These are phyloP conservation scores for Puccinia sorghi DNA, from an alignment of 1,284 basidiomycete species.

Conservation along the genomic window DNA sequence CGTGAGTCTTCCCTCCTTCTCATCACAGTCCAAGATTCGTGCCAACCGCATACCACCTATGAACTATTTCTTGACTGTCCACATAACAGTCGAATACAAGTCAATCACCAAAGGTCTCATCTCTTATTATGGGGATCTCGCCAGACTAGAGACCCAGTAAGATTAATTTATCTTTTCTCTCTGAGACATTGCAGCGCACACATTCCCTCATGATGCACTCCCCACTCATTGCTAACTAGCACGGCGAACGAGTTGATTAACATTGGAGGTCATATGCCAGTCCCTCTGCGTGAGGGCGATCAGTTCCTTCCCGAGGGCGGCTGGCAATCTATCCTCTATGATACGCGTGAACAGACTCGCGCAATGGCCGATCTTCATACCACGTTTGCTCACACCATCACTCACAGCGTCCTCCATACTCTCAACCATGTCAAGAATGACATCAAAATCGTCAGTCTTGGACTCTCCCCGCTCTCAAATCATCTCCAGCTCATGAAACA, in stretches of 20 bases:
- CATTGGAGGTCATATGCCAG: constrained; percentile 39
- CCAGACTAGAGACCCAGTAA: constrained; percentile 41
- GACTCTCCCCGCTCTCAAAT: no score
- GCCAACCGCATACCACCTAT: not conserved
- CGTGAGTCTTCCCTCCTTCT: constrained; percentile 2
- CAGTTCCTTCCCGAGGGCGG: constrained; percentile 44
- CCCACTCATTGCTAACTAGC: not conserved
- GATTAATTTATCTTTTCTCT: no score
- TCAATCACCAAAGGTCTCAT: constrained; percentile 44
- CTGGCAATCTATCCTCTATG: constrained; percentile 36
- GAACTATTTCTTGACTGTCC: no score
- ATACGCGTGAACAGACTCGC: constrained; percentile 32
- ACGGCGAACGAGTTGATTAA: constrained; percentile 34
- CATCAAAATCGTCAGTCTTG: constrained; percentile 24
- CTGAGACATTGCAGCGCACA: no score
- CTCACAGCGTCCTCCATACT: constrained; percentile 2
- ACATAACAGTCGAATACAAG: constrained; percentile 47
- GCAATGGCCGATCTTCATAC: constrained; percentile 37
- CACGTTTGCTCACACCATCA: constrained; percentile 36
- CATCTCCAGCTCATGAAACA: not conserved
- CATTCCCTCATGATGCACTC: no score
- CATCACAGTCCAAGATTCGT: no score
- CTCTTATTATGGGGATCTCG: constrained; percentile 41
- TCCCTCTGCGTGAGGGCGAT: constrained; percentile 41
- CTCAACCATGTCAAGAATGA: constrained; percentile 28